Evolutionary conservation across 208 protist species (phyloP).

Genomic region (Leishmania martiniquensis): DNA sequence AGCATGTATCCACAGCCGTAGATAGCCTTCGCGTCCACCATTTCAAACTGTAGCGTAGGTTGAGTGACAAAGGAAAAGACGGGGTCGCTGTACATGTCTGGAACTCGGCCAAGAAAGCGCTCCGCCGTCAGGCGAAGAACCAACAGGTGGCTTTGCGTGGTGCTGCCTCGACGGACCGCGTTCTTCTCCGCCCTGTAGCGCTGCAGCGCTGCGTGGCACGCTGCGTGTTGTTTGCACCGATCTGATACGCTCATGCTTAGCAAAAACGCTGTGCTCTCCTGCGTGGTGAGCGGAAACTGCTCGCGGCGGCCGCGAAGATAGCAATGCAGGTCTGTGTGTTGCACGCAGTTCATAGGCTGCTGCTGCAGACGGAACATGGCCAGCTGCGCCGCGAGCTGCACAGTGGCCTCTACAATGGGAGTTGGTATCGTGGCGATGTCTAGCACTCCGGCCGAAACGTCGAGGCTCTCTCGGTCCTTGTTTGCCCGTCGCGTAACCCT

Average conservation of each 20-base stretch:
- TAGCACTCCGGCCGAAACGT: constrained; percentile 48
- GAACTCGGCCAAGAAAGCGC: constrained; percentile 23
- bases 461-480: constrained; percentile 47
- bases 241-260: constrained; percentile 37
- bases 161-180: constrained; percentile 3
- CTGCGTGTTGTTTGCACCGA: not conserved
- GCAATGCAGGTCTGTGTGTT: constrained; percentile 54
- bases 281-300: constrained; percentile 47
- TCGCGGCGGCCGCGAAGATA: constrained; percentile 79
- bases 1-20: constrained; percentile 25
- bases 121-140: constrained; percentile 32
- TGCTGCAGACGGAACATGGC: constrained; percentile 72
- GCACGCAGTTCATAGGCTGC: constrained; percentile 54
- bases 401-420: constrained; percentile 5
- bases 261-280: constrained; percentile 58
- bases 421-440: constrained; percentile 14
- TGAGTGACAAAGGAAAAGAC: constrained; percentile 1
- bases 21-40: constrained; percentile 13
- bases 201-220: constrained; percentile 19
- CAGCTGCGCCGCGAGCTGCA: constrained; percentile 57
- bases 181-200: constrained; percentile 2
- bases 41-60: constrained; percentile 12
- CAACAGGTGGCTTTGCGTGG: constrained; percentile 19
- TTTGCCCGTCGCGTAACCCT: constrained; percentile 34
- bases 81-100: constrained; percentile 25